Evolutionary conservation across 768 basidiomycete genomes (phyloP).

Genomic region (Boletus vinaceobasis): DNA sequence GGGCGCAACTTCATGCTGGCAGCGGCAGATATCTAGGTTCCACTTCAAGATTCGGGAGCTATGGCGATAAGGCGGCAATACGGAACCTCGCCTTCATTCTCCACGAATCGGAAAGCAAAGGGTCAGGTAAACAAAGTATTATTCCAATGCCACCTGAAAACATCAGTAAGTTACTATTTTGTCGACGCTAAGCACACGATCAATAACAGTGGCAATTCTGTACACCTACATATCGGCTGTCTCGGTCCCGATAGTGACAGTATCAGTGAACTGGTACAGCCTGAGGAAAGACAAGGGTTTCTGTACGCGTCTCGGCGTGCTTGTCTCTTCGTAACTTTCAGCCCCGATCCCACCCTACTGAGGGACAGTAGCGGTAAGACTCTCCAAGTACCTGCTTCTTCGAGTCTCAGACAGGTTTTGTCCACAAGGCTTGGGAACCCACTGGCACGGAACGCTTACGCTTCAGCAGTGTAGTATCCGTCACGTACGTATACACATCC

Average conservation of each 20-base stretch:
- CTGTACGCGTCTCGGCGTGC: not conserved
- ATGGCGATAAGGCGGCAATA: not conserved
- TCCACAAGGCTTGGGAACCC: not conserved
- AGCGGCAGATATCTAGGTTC: not conserved
- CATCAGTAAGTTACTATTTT: not conserved
- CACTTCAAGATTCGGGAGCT: not conserved
- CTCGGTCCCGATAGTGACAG: not conserved
- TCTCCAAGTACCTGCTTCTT: not conserved
- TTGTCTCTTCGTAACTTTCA: not conserved
- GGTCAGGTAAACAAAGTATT: not conserved
- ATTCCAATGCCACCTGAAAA: not conserved
- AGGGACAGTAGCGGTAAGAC: not conserved
- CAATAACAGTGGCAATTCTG: too few relatives aligned
- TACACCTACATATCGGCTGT: not conserved
- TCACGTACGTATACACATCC: not conserved
- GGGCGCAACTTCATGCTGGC: not conserved
- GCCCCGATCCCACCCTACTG: not conserved
- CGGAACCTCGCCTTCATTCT: not conserved
- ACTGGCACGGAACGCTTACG: not conserved
- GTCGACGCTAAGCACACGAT: not conserved
- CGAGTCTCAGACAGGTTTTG: too few relatives aligned
- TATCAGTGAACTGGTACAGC: not conserved
- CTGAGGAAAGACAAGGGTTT: not conserved
- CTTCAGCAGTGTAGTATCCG: not conserved
- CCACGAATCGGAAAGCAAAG: not conserved